A percentile compares a stretch with the other conserved stretches of the same genome.
phyloP scores from a whole-genome alignment of 257 asterid genomes.

The Cordia subcordata region DNA sequence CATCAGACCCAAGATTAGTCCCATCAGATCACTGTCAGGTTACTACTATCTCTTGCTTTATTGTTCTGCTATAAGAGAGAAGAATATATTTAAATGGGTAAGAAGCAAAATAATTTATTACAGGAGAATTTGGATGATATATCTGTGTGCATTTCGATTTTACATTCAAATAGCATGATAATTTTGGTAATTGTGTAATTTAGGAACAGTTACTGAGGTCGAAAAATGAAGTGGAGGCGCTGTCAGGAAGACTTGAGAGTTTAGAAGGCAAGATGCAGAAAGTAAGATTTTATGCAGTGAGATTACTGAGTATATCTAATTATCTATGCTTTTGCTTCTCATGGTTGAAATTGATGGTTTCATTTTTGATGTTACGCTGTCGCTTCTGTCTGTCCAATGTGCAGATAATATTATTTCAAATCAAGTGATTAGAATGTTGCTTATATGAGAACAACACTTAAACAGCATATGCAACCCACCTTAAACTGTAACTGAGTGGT shows the following conservation, averaged over 20 bases:
- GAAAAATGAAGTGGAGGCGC: slow-evolving; percentile 37
- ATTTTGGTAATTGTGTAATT: slow-evolving; percentile 12
- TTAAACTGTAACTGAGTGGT: too few relatives aligned
- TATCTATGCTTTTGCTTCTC: too few relatives aligned
- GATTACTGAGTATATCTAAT: too few relatives aligned
- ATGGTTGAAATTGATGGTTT: too few relatives aligned
- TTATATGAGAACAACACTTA: too few relatives aligned
- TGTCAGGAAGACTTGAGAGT: slow-evolving; percentile 29
- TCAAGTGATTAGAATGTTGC: too few relatives aligned
- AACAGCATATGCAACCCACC: too few relatives aligned
- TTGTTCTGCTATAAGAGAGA: background rate
- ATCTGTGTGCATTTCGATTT: background rate
- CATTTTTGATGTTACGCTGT: too few relatives aligned
- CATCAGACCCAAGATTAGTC: slow-evolving; percentile 26
- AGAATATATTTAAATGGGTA: too few relatives aligned
- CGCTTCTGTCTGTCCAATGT: background rate
- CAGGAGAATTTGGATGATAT: background rate
- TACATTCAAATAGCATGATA: background rate
- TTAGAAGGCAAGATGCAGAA: slow-evolving; percentile 37
- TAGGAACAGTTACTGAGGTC: slow-evolving; percentile 27
- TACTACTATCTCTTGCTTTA: slow-evolving; percentile 13
- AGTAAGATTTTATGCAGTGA: slow-evolving; percentile 22
- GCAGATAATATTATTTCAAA: background rate
- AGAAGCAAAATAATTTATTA: background rate
- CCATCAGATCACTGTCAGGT: slow-evolving; percentile 41